These are phyloP conservation scores for Fusarium sp. DNA, from an alignment of 2,329 filamentous ascomycete species.

Conservation along the genomic window DNA sequence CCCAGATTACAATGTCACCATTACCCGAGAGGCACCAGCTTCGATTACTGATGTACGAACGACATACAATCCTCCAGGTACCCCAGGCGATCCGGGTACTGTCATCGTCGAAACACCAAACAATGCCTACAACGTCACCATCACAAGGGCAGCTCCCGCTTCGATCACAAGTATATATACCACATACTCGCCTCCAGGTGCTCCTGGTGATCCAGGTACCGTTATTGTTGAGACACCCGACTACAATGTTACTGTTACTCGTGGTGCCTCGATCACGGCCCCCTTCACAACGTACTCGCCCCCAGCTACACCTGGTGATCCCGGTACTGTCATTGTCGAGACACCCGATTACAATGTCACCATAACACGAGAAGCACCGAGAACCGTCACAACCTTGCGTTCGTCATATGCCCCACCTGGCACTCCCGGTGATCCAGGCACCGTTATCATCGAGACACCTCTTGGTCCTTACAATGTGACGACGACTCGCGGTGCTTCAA, in stretches of 20 bases:
- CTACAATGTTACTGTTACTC: conserved; percentile 23
- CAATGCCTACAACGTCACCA: conserved; percentile 20
- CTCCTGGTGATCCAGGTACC: conserved; percentile 18
- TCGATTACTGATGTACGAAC: background rate
- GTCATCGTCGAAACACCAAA: conserved; percentile 19
- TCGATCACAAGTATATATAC: conserved; percentile 6
- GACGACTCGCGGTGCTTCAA: conserved; percentile 9
- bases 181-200: conserved; percentile 9
- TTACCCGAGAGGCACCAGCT: conserved; percentile 2
- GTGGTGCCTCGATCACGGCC: conserved; percentile 1
- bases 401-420: conserved; percentile 1
- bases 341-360: conserved; percentile 21
- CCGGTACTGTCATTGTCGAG: conserved; percentile 20
- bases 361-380: conserved; percentile 3
- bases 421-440: conserved; percentile 8
- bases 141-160: conserved; percentile 4
- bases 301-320: conserved; percentile 14
- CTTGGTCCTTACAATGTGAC: conserved; percentile 15
- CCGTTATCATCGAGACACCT: conserved; percentile 17
- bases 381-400: background rate
- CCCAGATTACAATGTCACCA: conserved; percentile 23
- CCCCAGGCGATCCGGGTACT: conserved; percentile 19
- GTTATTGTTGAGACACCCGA: conserved; percentile 23
- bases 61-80: conserved; percentile 4
- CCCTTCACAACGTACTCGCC: conserved; percentile 14